These are phyloP conservation scores for Pythium phragmitis DNA, from an alignment of 352 stramenopile species.

Conservation along the genomic window DNA sequence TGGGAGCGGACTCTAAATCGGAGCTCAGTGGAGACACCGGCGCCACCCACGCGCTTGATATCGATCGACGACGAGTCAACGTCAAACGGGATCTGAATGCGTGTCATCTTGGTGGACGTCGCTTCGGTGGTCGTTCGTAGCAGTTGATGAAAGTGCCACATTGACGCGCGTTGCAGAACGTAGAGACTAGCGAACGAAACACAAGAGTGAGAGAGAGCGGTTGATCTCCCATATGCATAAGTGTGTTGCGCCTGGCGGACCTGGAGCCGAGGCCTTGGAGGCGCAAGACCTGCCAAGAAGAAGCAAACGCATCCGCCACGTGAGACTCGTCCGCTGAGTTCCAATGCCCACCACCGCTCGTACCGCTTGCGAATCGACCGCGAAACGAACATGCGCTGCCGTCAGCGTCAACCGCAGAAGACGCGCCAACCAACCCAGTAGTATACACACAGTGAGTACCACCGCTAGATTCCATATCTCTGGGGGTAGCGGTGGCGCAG, in stretches of 20 bases:
- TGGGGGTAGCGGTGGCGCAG: constrained; percentile 29
- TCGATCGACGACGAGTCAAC: constrained; percentile 36
- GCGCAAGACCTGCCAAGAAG: constrained; percentile 21
- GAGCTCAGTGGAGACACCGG: neutral
- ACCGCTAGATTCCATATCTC: constrained; percentile 66
- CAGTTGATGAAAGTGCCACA: constrained; percentile 71
- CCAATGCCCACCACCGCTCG: neutral
- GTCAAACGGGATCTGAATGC: constrained; percentile 46
- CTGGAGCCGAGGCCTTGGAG: constrained; percentile 32
- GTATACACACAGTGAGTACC: constrained; percentile 39
- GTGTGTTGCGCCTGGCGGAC: constrained; percentile 1
- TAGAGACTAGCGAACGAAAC: constrained; percentile 31
- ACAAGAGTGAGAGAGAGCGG: neutral
- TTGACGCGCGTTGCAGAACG: constrained; percentile 48
- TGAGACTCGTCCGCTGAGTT: constrained; percentile 2
- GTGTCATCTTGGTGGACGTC: constrained; percentile 37
- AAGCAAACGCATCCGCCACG: neutral
- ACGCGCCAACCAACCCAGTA: constrained; percentile 45
- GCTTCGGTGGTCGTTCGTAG: constrained; percentile 44
- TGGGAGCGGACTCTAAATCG: constrained; percentile 13
- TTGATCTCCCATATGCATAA: neutral
- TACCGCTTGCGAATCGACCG: constrained; percentile 45
- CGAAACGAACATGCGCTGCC: constrained; percentile 40
- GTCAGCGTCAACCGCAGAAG: constrained; percentile 39
- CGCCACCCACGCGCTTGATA: neutral